phyloP scores from a whole-genome alignment of 2,329 filamentous ascomycete species.

The Fusarium clavum region DNA sequence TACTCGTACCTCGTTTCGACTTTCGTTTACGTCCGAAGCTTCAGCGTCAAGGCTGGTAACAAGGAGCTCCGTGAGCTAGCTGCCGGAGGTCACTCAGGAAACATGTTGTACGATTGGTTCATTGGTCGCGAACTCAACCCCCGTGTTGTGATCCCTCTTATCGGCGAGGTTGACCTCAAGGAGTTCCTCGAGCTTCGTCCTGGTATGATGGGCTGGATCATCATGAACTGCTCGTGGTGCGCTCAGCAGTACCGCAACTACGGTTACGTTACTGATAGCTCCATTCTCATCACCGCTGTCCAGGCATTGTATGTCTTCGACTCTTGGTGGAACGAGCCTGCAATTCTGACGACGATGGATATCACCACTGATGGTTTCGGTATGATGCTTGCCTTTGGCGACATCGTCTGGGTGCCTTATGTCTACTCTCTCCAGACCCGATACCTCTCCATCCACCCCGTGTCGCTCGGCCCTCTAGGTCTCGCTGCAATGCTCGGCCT shows the following conservation, averaged over 20 bases:
- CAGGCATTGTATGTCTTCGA: constrained; percentile 89
- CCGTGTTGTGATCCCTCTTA: constrained; percentile 78
- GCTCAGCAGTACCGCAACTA: constrained; percentile 89
- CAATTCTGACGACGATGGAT: constrained; percentile 93
- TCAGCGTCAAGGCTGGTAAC: constrained; percentile 82
- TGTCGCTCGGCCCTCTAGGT: constrained; percentile 78
- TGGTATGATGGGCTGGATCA: constrained; percentile 88
- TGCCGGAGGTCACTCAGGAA: constrained; percentile 83
- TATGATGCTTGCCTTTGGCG: constrained; percentile 93
- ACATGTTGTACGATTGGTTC: constrained; percentile 94
- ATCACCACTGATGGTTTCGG: constrained; percentile 94
- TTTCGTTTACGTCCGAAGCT: constrained; percentile 85
- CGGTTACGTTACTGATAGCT: constrained; percentile 86
- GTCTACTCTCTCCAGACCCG: constrained; percentile 86
- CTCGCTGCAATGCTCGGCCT: constrained; percentile 73
- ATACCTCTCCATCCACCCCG: constrained; percentile 85
- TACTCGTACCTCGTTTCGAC: constrained; percentile 78
- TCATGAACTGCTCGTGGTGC: constrained; percentile 85
- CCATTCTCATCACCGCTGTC: constrained; percentile 79
- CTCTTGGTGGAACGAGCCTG: constrained; percentile 85
- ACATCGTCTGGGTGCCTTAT: constrained; percentile 93
- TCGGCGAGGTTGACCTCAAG: constrained; percentile 92
- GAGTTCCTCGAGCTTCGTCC: constrained; percentile 91
- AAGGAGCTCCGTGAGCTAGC: constrained; percentile 80
- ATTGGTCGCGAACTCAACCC: constrained; percentile 97